A percentile compares a stretch with the other conserved stretches of the same genome.
These are phyloP conservation scores for Xylaria longipes DNA, from an alignment of 495 filamentous ascomycete genomes.

Conservation along the genomic window DNA sequence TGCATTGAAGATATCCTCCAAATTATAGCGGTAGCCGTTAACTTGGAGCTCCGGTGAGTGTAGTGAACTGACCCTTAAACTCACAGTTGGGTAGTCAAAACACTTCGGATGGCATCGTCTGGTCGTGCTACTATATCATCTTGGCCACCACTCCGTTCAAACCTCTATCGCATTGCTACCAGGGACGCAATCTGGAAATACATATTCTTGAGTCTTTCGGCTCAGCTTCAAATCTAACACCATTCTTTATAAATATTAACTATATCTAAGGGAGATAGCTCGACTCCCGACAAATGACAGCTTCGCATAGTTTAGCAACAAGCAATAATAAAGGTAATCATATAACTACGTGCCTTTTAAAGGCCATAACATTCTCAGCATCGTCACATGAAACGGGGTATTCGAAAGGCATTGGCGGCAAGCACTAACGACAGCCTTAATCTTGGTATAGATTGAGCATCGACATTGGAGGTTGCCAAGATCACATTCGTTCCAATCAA, in stretches of 20 bases:
- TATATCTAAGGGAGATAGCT: neutral
- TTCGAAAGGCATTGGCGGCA: neutral
- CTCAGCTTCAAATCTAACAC: neutral
- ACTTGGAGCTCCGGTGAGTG: neutral
- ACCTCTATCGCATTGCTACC: neutral
- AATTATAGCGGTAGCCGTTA: neutral
- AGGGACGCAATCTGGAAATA: neutral
- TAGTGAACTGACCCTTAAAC: neutral
- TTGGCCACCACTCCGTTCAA: neutral
- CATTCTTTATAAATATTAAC: neutral
- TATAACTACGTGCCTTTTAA: neutral
- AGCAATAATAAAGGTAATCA: neutral
- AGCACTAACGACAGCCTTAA: neutral
- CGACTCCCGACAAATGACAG: neutral
- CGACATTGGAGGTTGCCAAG: slow-evolving; percentile 16
- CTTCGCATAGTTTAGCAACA: neutral
- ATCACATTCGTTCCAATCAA: slow-evolving; percentile 16
- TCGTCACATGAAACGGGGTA: slow-evolving; percentile 1
- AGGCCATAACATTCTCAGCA: neutral
- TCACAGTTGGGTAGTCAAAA: neutral
- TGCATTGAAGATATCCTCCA: neutral
- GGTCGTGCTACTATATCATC: neutral
- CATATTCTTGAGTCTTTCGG: neutral
- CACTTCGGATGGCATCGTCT: neutral
- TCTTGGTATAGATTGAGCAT: slow-evolving; percentile 6